Percentiles rank a stretch among this genome's conserved stretches.
phyloP scores from a whole-genome alignment of 2,329 filamentous ascomycete genomes.

The Alternaria consortialis region DNA sequence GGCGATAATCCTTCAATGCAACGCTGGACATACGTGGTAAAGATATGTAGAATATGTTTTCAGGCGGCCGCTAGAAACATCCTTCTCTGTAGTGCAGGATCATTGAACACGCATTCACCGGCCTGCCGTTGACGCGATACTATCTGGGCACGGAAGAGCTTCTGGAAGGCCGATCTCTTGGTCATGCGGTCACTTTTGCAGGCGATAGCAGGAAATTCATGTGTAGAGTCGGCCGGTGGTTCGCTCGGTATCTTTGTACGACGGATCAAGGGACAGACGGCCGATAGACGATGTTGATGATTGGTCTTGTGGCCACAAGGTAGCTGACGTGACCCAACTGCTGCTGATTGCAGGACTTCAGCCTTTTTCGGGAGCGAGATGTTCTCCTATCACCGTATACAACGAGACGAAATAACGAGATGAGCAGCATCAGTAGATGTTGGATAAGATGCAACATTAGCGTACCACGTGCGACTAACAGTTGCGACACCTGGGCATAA shows the following conservation, averaged over 20 bases:
- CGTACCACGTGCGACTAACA: not conserved
- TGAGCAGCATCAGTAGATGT: not conserved
- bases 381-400: not conserved
- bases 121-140: not conserved
- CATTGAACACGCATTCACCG: not conserved
- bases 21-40: constrained; percentile 4
- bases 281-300: not conserved
- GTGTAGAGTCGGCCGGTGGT: not conserved
- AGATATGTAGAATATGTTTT: not conserved
- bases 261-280: not conserved
- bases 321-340: not conserved
- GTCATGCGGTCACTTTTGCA: not conserved
- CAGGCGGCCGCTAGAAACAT: not conserved
- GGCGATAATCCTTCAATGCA: not conserved
- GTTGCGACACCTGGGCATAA: not conserved
- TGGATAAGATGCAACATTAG: not conserved
- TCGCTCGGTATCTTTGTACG: not conserved
- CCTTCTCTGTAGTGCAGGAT: not conserved
- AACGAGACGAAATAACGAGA: not conserved
- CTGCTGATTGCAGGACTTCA: not conserved
- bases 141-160: not conserved
- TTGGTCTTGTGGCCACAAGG: not conserved
- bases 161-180: not conserved
- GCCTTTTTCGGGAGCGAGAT: not conserved
- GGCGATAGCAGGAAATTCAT: constrained; percentile 1